These are phyloP conservation scores for Chytridium lagenaria DNA, from an alignment of 371 early-diverging fungal genomes.

Conservation along the genomic window DNA sequence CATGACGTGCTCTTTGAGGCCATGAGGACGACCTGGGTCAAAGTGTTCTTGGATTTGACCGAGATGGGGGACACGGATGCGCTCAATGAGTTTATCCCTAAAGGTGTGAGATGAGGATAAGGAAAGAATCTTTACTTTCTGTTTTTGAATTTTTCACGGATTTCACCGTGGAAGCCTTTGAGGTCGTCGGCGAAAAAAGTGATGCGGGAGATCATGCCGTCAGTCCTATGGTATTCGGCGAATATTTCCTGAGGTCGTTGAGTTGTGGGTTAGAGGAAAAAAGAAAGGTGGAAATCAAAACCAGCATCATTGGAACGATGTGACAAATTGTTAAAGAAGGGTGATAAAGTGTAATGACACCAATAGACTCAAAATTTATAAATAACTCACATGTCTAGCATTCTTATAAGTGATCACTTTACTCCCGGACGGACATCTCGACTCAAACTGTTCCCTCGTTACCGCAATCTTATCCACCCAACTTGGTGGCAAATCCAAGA, in stretches of 20 bases:
- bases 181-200: conserved; percentile 54
- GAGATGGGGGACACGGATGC: conserved; percentile 47
- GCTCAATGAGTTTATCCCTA: conserved; percentile 55
- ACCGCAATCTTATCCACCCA: conserved; percentile 57
- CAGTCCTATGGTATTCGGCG: conserved; percentile 58
- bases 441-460: conserved; percentile 54
- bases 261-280: too few species aligned
- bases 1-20: conserved; percentile 58
- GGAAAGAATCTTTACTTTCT: conserved; percentile 37
- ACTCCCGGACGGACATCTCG: conserved; percentile 53
- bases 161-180: conserved; percentile 44
- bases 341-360: too few species aligned
- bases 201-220: conserved; percentile 58
- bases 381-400: conserved; percentile 41
- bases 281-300: too few species aligned
- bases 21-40: conserved; percentile 57
- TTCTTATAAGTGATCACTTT: conserved; percentile 52
- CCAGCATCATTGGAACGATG: too few species aligned
- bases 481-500: conserved; percentile 56
- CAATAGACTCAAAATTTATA: neutral
- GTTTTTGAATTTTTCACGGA: conserved; percentile 51
- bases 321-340: too few species aligned
- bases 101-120: neutral
- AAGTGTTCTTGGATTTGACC: conserved; percentile 56
- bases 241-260: conserved; percentile 47